Percentiles rank a stretch among this genome's conserved stretches.
phyloP scores from a whole-genome alignment of 2,329 filamentous ascomycete genomes.

The Bipolaris victoriae region DNA sequence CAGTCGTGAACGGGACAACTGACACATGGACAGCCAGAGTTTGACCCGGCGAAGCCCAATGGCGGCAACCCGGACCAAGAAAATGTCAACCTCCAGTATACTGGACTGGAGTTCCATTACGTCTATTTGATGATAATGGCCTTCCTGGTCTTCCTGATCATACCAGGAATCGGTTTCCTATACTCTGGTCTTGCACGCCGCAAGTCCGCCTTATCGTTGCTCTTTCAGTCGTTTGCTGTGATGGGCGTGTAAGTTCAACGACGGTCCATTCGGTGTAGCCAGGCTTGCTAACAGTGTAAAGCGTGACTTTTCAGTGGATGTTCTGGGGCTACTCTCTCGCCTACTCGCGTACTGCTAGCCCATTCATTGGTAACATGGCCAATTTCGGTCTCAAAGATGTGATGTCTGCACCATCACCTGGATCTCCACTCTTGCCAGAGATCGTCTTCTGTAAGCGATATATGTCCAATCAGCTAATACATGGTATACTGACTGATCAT shows the following conservation, averaged over 20 bases:
- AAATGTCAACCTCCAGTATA: conserved; percentile 65
- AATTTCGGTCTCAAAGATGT: conserved; percentile 69
- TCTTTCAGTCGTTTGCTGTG: conserved; percentile 68
- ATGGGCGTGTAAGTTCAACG: conserved; percentile 53
- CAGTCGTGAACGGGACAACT: neutral
- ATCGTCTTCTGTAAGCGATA: conserved; percentile 63
- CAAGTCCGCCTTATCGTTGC: conserved; percentile 66
- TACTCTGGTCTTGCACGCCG: conserved; percentile 68
- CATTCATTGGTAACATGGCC: conserved; percentile 67
- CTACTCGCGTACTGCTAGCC: conserved; percentile 64
- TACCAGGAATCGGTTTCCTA: conserved; percentile 69
- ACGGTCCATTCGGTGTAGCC: neutral
- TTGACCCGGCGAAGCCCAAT: conserved; percentile 53
- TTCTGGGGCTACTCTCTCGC: conserved; percentile 70
- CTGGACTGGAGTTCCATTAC: conserved; percentile 66
- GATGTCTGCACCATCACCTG: conserved; percentile 64
- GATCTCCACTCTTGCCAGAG: conserved; percentile 64
- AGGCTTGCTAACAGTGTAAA: conserved; percentile 19
- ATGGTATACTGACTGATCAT: neutral
- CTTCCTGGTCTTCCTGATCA: conserved; percentile 70
- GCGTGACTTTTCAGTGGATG: conserved; percentile 65
- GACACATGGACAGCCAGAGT: conserved; percentile 44
- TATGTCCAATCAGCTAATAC: neutral
- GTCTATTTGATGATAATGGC: conserved; percentile 64
- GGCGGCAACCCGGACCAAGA: conserved; percentile 61